Percentiles rank a stretch among this genome's conserved stretches.
Conservation (phyloP, 2,329 filamentous ascomycete species). For the Botryosphaeria agaves region DNA sequence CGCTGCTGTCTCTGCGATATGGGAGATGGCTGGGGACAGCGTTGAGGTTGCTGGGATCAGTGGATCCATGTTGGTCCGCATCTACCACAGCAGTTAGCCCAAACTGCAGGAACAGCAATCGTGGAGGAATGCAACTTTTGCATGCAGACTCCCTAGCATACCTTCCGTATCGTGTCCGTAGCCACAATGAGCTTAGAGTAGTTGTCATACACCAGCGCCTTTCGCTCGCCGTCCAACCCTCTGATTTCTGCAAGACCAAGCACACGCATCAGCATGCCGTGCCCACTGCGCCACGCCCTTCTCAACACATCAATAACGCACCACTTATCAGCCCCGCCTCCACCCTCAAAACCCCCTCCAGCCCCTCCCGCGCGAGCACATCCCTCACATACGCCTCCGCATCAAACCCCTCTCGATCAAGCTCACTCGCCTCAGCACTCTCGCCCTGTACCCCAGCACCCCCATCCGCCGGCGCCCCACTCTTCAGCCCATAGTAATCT, state of each 20-base stretch:
- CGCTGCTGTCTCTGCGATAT: slow-evolving; percentile 48
- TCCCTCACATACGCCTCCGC: slow-evolving; percentile 48
- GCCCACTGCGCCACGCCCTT: neutral
- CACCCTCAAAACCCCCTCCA: slow-evolving; percentile 51
- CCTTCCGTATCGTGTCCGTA: slow-evolving; percentile 83
- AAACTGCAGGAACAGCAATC: too few relatives aligned
- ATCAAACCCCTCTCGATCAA: slow-evolving; percentile 60
- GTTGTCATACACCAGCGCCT: slow-evolving; percentile 95
- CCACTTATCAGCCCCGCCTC: slow-evolving; percentile 50
- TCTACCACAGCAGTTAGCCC: slow-evolving; percentile 22
- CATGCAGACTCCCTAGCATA: slow-evolving; percentile 13
- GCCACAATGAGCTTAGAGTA: slow-evolving; percentile 95
- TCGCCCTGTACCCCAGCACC: slow-evolving; percentile 21
- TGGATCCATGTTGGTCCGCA: slow-evolving; percentile 69
- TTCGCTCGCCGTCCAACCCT: slow-evolving; percentile 86
- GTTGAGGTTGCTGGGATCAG: slow-evolving; percentile 57
- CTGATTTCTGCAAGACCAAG: slow-evolving; percentile 45
- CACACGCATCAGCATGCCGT: neutral
- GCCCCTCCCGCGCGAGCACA: slow-evolving; percentile 41
- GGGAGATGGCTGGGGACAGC: slow-evolving; percentile 53
- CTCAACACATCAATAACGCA: slow-evolving; percentile 4
- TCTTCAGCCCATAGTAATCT: slow-evolving; percentile 82
- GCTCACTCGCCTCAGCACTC: slow-evolving; percentile 48
- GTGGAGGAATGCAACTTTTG: neutral
- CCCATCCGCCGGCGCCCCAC: slow-evolving; percentile 11